Percentiles rank a stretch among this genome's conserved stretches.
These are phyloP conservation scores for Saccharum spontaneum DNA, from an alignment of 176 grass and related monocot genomes.

Conservation along the genomic window DNA sequence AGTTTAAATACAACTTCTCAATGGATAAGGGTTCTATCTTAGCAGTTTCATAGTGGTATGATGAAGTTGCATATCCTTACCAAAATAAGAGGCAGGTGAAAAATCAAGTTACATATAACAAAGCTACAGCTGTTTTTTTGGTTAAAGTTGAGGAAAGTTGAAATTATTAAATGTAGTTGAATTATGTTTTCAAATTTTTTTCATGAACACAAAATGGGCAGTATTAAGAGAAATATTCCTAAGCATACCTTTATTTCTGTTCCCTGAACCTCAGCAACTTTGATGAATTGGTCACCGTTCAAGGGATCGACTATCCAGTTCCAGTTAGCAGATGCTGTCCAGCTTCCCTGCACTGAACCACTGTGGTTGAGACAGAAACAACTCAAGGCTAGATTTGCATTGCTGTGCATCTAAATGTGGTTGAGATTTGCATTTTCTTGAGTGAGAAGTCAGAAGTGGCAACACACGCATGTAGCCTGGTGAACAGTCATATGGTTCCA, in stretches of 20 bases:
- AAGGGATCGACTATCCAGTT: conserved; percentile 83
- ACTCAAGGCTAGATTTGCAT: neutral
- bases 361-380: neutral
- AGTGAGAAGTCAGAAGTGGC: neutral
- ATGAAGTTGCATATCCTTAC: neutral
- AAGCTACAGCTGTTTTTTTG: neutral
- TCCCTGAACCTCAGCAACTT: conserved; percentile 76
- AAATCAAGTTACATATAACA: neutral
- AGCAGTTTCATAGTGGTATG: neutral
- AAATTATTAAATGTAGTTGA: neutral
- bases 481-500: neutral
- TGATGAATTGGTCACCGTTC: conserved; percentile 89
- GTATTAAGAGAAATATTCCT: neutral
- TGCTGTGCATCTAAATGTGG: neutral
- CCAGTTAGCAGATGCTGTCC: conserved; percentile 62
- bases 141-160: neutral
- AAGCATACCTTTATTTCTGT: conserved; percentile 70
- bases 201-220: neutral
- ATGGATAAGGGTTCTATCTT: neutral
- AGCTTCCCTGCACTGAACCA: conserved; percentile 82
- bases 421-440: neutral
- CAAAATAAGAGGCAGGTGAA: neutral
- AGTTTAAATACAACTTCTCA: neutral
- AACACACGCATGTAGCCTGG: neutral
- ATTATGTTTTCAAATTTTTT: neutral